Percentiles rank a stretch among this genome's conserved stretches.
Evolutionary conservation across 1,284 basidiomycete species (phyloP).

Genomic region (Ganoderma meredithae): DNA sequence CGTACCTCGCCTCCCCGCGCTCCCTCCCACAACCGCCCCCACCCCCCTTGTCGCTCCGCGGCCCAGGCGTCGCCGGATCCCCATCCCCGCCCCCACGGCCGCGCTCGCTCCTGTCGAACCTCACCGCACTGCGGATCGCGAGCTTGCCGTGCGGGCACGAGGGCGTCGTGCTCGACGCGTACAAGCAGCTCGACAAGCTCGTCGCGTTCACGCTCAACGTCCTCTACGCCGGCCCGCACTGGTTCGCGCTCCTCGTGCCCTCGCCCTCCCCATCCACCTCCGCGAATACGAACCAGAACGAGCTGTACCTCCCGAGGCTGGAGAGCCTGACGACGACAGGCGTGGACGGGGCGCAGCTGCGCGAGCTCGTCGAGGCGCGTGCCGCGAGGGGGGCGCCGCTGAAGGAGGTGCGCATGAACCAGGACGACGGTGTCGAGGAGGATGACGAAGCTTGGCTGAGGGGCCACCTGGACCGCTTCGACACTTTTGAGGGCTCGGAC

Average conservation of each 20-base stretch:
- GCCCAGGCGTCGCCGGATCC: conserved; percentile 27
- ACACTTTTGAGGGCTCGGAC: conserved; percentile 38
- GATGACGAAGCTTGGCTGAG: conserved; percentile 35
- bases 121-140: conserved; percentile 52
- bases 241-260: conserved; percentile 48
- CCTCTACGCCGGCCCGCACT: conserved; percentile 41
- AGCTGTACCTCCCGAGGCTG: conserved; percentile 46
- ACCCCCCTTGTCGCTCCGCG: conserved; percentile 22
- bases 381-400: conserved; percentile 51
- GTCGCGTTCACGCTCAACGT: conserved; percentile 56
- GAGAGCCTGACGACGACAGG: conserved; percentile 54
- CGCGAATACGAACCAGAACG: conserved; percentile 11
- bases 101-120: conserved; percentile 42
- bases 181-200: conserved; percentile 47
- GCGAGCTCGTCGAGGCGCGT: conserved; percentile 53
- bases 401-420: conserved; percentile 50
- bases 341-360: conserved; percentile 49
- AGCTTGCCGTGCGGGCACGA: conserved; percentile 51
- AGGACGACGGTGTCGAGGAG: conserved; percentile 32
- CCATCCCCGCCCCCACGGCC: conserved; percentile 25
- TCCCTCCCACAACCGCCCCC: conserved; percentile 22
- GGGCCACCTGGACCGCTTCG: conserved; percentile 32
- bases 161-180: conserved; percentile 46
- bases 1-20: conserved; percentile 45
- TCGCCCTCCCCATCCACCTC: conserved; percentile 13